These are phyloP conservation scores for Sugiyamaella marilandica DNA, from an alignment of 805 yeast genomes.

Conservation along the genomic window DNA sequence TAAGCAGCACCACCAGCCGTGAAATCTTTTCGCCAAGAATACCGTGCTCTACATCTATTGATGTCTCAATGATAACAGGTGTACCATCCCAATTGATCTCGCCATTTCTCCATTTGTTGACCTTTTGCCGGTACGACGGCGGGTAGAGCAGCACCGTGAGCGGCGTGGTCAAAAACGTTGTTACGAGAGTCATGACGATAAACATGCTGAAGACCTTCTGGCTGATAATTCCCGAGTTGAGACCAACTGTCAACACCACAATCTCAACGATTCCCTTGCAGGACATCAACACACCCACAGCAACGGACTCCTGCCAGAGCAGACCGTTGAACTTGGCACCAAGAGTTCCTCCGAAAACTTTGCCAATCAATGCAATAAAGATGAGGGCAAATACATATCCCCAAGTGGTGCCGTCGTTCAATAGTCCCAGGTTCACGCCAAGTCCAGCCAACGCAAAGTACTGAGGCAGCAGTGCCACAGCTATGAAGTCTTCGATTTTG, in stretches of 20 bases:
- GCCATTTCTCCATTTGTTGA: conserved; percentile 23
- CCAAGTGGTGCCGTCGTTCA: conserved; percentile 69
- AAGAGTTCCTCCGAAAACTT: conserved; percentile 60
- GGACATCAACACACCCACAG: conserved; percentile 80
- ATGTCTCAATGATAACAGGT: conserved; percentile 15
- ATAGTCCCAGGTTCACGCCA: conserved; percentile 58
- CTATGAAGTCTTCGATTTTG: conserved; percentile 73
- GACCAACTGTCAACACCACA: conserved; percentile 70
- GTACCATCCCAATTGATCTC: conserved; percentile 33
- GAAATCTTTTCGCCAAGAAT: conserved; percentile 11
- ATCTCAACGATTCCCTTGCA: conserved; percentile 87
- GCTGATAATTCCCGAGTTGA: conserved; percentile 63
- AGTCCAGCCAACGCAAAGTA: conserved; percentile 80
- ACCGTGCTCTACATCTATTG: neutral
- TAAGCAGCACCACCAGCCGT: conserved; percentile 24
- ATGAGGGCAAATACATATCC: conserved; percentile 68
- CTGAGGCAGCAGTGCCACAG: conserved; percentile 65
- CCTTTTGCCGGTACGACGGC: conserved; percentile 26
- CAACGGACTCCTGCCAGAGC: conserved; percentile 65
- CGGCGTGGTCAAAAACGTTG: conserved; percentile 79
- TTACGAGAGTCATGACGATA: conserved; percentile 72
- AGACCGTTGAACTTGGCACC: conserved; percentile 61
- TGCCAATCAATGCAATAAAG: conserved; percentile 61
- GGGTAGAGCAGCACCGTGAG: conserved; percentile 62
- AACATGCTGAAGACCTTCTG: conserved; percentile 71